Evolutionary conservation across 2,329 filamentous ascomycete species (phyloP).

Genomic region (Cladophialophora bantiana): DNA sequence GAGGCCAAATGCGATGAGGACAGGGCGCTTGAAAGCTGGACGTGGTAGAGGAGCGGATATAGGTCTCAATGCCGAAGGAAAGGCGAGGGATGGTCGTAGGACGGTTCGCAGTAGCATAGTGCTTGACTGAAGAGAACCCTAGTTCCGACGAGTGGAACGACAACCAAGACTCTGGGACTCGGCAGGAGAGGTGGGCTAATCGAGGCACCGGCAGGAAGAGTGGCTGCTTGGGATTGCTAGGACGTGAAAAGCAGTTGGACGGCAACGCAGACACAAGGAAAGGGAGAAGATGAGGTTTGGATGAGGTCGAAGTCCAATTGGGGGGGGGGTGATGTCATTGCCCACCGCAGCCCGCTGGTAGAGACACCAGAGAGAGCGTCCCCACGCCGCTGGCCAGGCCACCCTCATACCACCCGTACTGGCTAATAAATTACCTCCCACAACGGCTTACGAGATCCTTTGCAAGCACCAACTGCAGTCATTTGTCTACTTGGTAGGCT

Average conservation of each 20-base stretch:
- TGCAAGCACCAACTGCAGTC: slow-evolving; percentile 20
- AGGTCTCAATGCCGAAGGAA: slow-evolving; percentile 23
- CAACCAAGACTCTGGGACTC: neutral
- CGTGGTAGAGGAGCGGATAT: slow-evolving; percentile 20
- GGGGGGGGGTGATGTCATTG: slow-evolving; percentile 2
- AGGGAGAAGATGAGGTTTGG: neutral
- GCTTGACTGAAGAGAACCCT: neutral
- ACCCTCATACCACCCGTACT: neutral
- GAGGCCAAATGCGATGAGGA: slow-evolving; percentile 37
- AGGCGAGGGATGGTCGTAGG: slow-evolving; percentile 28
- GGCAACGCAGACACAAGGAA: neutral
- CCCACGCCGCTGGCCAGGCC: neutral
- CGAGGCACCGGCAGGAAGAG: neutral
- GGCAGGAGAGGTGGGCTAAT: neutral
- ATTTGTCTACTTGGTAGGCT: neutral
- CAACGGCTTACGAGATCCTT: slow-evolving; percentile 27
- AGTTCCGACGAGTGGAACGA: neutral
- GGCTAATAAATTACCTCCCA: neutral
- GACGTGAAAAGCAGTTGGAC: neutral
- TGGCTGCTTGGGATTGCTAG: neutral
- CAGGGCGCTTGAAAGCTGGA: slow-evolving; percentile 28
- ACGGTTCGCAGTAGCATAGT: slow-evolving; percentile 36
- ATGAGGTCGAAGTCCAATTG: neutral
- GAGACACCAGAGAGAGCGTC: neutral
- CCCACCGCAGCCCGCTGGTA: neutral